Evolutionary conservation across 306 rosid species (phyloP).

Genomic region (Rosa persica): DNA sequence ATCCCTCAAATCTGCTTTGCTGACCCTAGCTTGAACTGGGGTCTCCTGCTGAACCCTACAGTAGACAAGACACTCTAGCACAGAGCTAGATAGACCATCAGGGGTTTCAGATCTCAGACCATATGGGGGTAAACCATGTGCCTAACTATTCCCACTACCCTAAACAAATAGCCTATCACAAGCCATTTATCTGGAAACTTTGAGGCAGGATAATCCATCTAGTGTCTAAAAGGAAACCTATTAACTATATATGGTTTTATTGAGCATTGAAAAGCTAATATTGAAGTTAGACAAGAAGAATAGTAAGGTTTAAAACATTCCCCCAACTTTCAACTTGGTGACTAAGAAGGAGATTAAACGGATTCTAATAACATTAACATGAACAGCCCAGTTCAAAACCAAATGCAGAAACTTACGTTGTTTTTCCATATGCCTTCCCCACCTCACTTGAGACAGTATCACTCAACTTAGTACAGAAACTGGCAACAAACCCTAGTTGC

Average conservation of each 20-base stretch:
- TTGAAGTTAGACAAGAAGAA: neutral
- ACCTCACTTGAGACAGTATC: slow-evolving; percentile 98
- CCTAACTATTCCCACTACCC: neutral
- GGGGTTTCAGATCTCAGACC: neutral
- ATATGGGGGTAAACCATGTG: neutral
- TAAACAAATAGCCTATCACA: neutral
- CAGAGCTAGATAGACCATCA: neutral
- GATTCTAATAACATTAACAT: neutral
- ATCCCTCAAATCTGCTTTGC: neutral
- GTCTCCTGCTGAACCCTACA: neutral
- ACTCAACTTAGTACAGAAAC: slow-evolving; percentile 94
- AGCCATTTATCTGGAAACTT: neutral
- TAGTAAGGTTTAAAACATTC: neutral
- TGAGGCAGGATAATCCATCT: neutral
- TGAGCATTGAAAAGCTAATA: neutral
- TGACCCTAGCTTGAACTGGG: neutral
- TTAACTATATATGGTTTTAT: neutral
- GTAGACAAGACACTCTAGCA: neutral
- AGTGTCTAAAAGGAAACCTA: neutral
- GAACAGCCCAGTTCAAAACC: neutral
- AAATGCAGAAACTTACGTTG: slow-evolving; percentile 62
- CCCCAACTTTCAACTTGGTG: neutral
- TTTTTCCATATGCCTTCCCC: slow-evolving; percentile 93
- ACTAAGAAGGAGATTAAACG: neutral
- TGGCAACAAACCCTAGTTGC: slow-evolving; percentile 91